phyloP scores from a whole-genome alignment of 495 filamentous ascomycete species.

The Pseudomonodictys pantanalensis region DNA sequence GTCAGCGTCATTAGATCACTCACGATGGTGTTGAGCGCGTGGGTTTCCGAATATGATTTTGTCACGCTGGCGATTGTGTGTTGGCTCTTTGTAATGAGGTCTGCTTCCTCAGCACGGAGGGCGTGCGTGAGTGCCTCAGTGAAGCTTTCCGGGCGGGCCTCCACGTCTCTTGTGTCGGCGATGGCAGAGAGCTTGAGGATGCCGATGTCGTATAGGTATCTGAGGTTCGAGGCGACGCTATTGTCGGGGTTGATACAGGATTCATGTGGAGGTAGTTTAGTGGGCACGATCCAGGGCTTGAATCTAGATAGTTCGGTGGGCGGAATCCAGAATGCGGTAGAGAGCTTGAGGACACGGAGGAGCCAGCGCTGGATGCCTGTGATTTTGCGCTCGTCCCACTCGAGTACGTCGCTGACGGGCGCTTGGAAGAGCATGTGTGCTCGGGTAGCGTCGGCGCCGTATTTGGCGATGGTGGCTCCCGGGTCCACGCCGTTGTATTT shows the following conservation, averaged over 20 bases:
- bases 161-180: no score
- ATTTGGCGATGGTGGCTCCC: constrained; percentile 60
- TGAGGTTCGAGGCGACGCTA: no score
- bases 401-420: constrained; percentile 74
- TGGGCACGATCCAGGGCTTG: no score
- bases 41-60: constrained; percentile 63
- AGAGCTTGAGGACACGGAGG: constrained; percentile 57
- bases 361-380: constrained; percentile 79
- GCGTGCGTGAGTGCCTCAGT: background rate
- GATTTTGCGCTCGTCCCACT: constrained; percentile 86
- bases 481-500: constrained; percentile 94
- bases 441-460: constrained; percentile 80
- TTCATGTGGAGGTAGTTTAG: no score
- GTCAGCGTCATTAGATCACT: constrained; percentile 78
- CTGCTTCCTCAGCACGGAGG: constrained; percentile 14
- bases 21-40: constrained; percentile 75
- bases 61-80: constrained; percentile 66
- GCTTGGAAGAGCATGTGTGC: constrained; percentile 87
- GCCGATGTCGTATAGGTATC: no score
- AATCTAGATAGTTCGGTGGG: no score
- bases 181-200: no score
- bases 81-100: constrained; percentile 63
- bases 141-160: no score
- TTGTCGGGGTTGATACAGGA: no score
- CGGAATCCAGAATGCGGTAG: constrained; percentile 4